Evolutionary conservation across 129 eudicot species (phyloP), one percentile per base, ranked within the genome.

Genomic region (Centella asiatica): DNA sequence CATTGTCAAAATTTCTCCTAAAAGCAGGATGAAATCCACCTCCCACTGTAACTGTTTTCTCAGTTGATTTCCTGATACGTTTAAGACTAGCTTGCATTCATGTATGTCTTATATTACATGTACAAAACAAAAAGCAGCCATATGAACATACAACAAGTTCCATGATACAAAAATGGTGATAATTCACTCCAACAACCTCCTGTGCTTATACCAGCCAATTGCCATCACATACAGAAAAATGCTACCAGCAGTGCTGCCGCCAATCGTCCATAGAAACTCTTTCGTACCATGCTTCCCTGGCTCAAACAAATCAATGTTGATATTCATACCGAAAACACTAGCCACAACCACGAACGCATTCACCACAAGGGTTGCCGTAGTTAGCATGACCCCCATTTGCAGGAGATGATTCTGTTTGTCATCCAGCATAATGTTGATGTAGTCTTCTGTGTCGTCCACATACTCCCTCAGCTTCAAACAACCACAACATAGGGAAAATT

Each of bases 381-480:
- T 77, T 45, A 87, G 55, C 81, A 87, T 83, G 10, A 87, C 95
- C 17, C 95, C 95, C 95, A 87, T 83, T 69, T 87, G 95, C 52
- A 87, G 67, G 20, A 87, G 92, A 67, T 87, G 92, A 56, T 87
- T 87, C 48, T 87, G 95, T 64, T 87, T 83, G 80, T 87, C 95
- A 62, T 87, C 95, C 67, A 87, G 66, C 95, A 87, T 83, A 10
- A 87, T 87, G 77, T 87, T 87, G 82, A 87, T 83, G 76, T 87
- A 87, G 49, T 87, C 95, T 65, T 83, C 94, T 1, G 96, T 88
- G 76, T 88, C 96, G 32, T 88, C 94, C 37, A 88, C 96, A 59
- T 88, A 88, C 69, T 88, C 96, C 73, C 89, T 65, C 75, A 88
- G 78, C 94, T 88, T 67, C 14, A 22, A 12, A 26, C 13, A 56